Base-by-base conservation (phyloP, 352 stramenopile species). In the Heterotrichella gracilis region DNA sequence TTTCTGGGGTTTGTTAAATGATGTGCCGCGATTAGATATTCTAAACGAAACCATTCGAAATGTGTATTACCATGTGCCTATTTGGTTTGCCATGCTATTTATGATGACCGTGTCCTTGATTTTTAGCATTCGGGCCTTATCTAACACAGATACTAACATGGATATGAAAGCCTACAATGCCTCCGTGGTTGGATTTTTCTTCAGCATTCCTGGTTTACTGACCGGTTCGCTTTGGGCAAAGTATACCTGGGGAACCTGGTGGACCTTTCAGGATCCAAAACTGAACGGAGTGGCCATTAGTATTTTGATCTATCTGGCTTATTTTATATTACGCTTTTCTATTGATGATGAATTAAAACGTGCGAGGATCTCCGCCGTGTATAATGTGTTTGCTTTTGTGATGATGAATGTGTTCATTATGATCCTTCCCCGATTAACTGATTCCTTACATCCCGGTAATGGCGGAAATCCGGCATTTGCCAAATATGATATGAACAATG, bases 381-480 rank as follows among this genome's bases (percentile, higher is more conserved):
- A 53, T 53, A 53, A 53, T 53, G n/a, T 53, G 9, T 53, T 53
- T n/a, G 32, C 32, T 53, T 53, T 53, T 53, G 32, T 53, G 32
- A 53, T 53, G 32, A 53, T 53, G 32, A 53, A 53, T n/a, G 32
- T 53, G n/a, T 53, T 53, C 32, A 53, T 53, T n/a, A 53, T 53
- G 32, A n/a, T 53, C 9, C 32, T 53, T 53, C 32, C 32, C 32
- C 32, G 32, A 17, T 53, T 53, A n/a, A 53, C 32, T n/a, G 32
- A 53, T 53, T 53, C 32, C 32, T 53, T 53, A n/a, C 32, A 53
- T 53, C 32, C 32, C 9, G 32, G 32, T n/a, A 53, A 53, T n/a
- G 32, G 32, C n/a, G 32, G 32, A 9, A 53, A 53, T n/a, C 32
- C 32, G 32, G 32, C 32, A 53, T 53, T 53, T n/a, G 32, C 9